Evolutionary conservation across 176 grass and related monocot species (phyloP), one percentile per base, ranked within the genome.

Genomic region (Juncus effusus): DNA sequence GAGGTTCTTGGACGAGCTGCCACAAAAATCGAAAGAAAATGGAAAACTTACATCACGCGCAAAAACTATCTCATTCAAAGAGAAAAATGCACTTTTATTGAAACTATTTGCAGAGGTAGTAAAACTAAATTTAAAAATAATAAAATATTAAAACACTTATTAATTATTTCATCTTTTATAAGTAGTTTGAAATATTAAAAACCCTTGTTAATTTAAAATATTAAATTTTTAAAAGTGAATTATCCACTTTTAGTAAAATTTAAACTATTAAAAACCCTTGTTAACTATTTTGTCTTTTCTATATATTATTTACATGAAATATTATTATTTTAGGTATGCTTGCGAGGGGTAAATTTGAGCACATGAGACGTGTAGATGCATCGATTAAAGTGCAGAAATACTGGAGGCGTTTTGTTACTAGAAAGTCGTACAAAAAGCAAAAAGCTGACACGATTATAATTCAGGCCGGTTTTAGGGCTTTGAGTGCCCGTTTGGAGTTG

Each of bases 311-410:
- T 75, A 64, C 76, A 56, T 76, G 10, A 16, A 13, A 63, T 79
- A 52, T 57, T 84, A 28, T 28, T 8, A 81, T 76, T 86, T 58
- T 77, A 97, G 93, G 82, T 51, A 81, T 78, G 86, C 51, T 97
- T 67, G 88, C 93, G 57, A 82, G 88, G 77, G 78, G 88, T 47
- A 57, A 79, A 11, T 76, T 84, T 15, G 80, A 83, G 69, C 40
- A 69, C 65, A 72, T 97, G 80, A 88, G 77, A 75, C 80, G 72
- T 61, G 82, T 86, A 89, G 80, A 83, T 55, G 93, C 93, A 69
- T 85, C 88, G 40, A 35, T 97, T 51, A 97, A 82, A 82, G 81
- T 97, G 57, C 93, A 97, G 75, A 97, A 91, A 76, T 88, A 78
- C 19, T 70, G 80, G 28, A 85, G 61, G 5, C 67, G 80, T 41